These are phyloP conservation scores for Pleurozium schreberi DNA, from an alignment of 225 moss, liverwort and hornwort species.

Conservation along the genomic window DNA sequence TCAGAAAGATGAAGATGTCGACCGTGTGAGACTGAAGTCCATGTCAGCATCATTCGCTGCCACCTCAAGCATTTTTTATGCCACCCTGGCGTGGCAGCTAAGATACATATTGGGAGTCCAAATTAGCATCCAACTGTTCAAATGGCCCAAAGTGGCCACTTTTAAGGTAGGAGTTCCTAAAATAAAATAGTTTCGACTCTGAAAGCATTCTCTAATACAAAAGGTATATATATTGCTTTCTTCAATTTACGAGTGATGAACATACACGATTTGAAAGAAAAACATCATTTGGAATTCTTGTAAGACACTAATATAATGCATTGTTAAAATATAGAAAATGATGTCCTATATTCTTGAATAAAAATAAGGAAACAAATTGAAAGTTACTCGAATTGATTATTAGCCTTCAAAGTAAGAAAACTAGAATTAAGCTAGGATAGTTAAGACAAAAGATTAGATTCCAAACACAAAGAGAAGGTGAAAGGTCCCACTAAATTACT, in stretches of 20 bases:
- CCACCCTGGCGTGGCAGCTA: neutral
- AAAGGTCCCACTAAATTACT: neutral
- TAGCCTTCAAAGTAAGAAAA: neutral
- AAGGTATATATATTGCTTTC: neutral
- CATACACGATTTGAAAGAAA: neutral
- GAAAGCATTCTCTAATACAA: neutral
- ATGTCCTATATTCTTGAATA: neutral
- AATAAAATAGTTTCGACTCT: fast-evolving
- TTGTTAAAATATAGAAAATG: neutral
- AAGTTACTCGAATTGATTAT: neutral
- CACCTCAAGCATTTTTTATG: neutral
- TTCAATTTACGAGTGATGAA: neutral
- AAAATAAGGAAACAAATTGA: neutral
- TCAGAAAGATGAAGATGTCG: neutral
- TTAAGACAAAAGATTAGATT: neutral
- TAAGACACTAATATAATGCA: neutral
- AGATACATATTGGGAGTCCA: neutral
- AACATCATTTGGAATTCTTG: neutral
- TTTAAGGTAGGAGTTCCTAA: neutral
- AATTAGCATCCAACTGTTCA: neutral
- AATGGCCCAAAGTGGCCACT: neutral
- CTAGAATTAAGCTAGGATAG: neutral
- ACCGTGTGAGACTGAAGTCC: neutral
- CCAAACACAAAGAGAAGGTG: neutral
- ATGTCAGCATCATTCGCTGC: neutral